Evolutionary conservation across 257 asterid species (phyloP).

Genomic region (Ilex aquifolium): DNA sequence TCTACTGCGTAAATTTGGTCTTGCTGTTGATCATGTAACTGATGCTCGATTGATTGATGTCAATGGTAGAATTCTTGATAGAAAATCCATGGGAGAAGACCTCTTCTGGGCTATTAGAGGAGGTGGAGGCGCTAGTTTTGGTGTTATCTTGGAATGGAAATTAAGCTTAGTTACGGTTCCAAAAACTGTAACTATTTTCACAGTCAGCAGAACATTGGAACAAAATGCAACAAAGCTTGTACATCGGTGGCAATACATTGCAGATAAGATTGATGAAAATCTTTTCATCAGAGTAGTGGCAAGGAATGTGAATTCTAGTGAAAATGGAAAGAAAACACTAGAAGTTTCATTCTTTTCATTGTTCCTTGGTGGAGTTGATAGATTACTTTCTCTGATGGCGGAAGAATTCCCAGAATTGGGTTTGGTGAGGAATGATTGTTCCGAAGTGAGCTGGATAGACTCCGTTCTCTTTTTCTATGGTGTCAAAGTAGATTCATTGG

Average conservation of each 20-base stretch:
- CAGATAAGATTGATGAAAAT: too few species aligned
- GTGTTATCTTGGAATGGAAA: background rate
- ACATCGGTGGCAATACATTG: too few species aligned
- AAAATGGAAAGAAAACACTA: background rate
- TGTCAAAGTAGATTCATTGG: too few species aligned
- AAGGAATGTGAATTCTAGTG: background rate
- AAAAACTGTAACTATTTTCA: too few species aligned
- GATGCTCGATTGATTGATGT: background rate
- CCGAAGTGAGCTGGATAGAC: background rate
- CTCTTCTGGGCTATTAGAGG: too few species aligned
- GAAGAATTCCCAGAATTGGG: background rate
- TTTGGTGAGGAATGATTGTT: background rate
- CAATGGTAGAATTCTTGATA: background rate
- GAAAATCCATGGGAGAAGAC: too few species aligned
- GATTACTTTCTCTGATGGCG: background rate
- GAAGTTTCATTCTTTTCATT: background rate
- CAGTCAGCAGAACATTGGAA: background rate
- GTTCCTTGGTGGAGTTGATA: background rate
- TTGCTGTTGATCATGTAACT: too few species aligned
- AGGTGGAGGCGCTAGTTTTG: too few species aligned
- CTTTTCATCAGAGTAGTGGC: background rate
- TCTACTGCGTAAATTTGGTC: too few species aligned
- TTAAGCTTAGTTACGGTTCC: background rate
- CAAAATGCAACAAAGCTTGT: too few species aligned
- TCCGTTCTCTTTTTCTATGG: background rate